Evolutionary conservation across 208 protist genomes (phyloP).

Genomic region (Acanthamoeba castellanii): DNA sequence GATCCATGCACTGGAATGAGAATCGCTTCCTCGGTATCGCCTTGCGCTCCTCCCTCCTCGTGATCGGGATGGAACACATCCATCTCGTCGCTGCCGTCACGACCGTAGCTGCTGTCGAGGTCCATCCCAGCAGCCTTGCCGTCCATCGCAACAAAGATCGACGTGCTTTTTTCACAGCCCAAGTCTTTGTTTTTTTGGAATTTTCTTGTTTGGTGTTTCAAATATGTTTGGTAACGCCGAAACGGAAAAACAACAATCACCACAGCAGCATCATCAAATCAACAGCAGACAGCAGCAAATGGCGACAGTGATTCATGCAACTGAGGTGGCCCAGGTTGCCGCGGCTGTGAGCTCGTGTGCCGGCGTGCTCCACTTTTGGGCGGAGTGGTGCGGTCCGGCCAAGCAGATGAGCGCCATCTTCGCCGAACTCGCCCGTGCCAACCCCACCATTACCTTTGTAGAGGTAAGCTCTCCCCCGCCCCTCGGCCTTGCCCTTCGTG

Average conservation of each 20-base stretch:
- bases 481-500: no score
- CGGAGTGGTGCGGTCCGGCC: constrained; percentile 93
- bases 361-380: constrained; percentile 59
- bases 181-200: no score
- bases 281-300: not conserved
- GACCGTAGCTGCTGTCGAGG: not conserved
- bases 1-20: constrained; percentile 40
- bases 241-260: no score
- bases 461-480: constrained; percentile 35
- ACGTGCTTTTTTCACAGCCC: no score
- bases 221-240: no score
- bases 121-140: not conserved
- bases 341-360: not conserved
- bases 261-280: no score
- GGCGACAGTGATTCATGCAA: not conserved
- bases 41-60: no score
- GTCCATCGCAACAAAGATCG: no score
- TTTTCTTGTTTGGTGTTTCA: no score
- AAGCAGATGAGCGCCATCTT: constrained; percentile 89
- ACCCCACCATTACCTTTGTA: constrained; percentile 87
- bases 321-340: not conserved
- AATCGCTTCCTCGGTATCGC: not conserved
- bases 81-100: no score
- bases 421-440: constrained; percentile 38
- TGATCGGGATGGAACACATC: not conserved